Conservation (phyloP, 116 monocot genomes). For the Posidonia oceanica region DNA sequence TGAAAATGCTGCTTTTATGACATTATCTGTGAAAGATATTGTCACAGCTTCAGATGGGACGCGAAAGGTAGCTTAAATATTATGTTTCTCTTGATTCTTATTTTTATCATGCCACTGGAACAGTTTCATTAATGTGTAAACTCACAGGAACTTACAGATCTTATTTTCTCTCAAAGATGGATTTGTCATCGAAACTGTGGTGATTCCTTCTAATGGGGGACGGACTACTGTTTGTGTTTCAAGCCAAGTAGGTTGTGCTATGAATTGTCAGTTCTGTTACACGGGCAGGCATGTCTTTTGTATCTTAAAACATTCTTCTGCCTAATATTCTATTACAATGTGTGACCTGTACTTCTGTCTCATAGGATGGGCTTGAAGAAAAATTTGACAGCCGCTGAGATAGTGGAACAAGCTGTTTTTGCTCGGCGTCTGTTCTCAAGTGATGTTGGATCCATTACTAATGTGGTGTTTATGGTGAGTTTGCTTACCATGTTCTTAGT, state of each 20-base stretch:
- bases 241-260: slow-evolving; percentile 98
- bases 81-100: not conserved
- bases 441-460: slow-evolving; percentile 78
- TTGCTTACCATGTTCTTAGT: not conserved
- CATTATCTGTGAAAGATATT: slow-evolving; percentile 69
- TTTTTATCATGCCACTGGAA: slow-evolving; percentile 3
- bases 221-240: slow-evolving; percentile 95
- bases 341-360: not conserved
- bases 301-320: not conserved
- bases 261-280: slow-evolving; percentile 98
- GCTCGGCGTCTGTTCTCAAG: slow-evolving; percentile 62
- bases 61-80: slow-evolving; percentile 49
- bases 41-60: slow-evolving; percentile 77
- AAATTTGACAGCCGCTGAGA: slow-evolving; percentile 80
- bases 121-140: slow-evolving; percentile 15
- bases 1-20: slow-evolving; percentile 46
- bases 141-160: slow-evolving; percentile 73
- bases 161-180: slow-evolving; percentile 84
- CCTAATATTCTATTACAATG: not conserved
- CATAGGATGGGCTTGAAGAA: slow-evolving; percentile 92
- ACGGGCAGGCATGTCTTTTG: slow-evolving; percentile 61
- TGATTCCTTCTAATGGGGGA: slow-evolving; percentile 69
- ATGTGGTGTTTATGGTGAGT: slow-evolving; percentile 97
- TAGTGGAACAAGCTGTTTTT: slow-evolving; percentile 90
- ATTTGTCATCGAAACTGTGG: slow-evolving; percentile 83